Percentiles rank a stretch among this genome's conserved stretches.
These are phyloP conservation scores for Geotrichum restrictum DNA, from an alignment of 1,139 yeast species.

Conservation along the genomic window DNA sequence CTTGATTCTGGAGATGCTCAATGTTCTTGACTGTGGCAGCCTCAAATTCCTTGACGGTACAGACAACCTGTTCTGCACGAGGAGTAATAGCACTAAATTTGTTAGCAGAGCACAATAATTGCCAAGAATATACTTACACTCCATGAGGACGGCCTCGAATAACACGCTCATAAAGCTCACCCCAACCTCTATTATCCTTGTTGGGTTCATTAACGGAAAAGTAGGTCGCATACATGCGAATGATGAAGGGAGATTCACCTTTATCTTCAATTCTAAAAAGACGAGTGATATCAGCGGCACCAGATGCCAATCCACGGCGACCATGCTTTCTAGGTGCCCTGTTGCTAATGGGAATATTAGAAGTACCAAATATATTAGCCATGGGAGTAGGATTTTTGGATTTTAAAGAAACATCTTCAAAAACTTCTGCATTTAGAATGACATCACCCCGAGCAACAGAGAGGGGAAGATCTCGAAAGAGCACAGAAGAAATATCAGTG, in stretches of 20 bases:
- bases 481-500: constrained; percentile 70
- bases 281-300: constrained; percentile 80
- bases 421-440: constrained; percentile 36
- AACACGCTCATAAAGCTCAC: constrained; percentile 75
- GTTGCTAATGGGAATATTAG: constrained; percentile 4
- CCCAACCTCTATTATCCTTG: constrained; percentile 73
- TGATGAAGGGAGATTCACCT: constrained; percentile 62
- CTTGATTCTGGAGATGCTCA: constrained; percentile 42
- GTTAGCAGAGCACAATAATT: constrained; percentile 2
- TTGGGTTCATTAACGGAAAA: constrained; percentile 38
- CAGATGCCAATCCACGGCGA: constrained; percentile 82
- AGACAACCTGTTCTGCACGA: constrained; percentile 67
- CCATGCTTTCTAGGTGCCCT: constrained; percentile 35
- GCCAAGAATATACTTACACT: constrained; percentile 38
- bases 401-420: constrained; percentile 33
- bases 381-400: constrained; percentile 22
- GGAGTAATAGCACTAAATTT: constrained; percentile 56
- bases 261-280: constrained; percentile 66
- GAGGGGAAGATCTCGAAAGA: constrained; percentile 75
- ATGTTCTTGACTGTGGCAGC: constrained; percentile 47
- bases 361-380: constrained; percentile 16
- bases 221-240: constrained; percentile 70
- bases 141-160: constrained; percentile 74
- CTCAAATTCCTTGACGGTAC: constrained; percentile 71
- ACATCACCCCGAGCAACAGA: constrained; percentile 42